Percentiles rank a stretch among this genome's conserved stretches.
These are phyloP conservation scores for Nakazawaea peltata DNA, from an alignment of 805 yeast species.

Conservation along the genomic window DNA sequence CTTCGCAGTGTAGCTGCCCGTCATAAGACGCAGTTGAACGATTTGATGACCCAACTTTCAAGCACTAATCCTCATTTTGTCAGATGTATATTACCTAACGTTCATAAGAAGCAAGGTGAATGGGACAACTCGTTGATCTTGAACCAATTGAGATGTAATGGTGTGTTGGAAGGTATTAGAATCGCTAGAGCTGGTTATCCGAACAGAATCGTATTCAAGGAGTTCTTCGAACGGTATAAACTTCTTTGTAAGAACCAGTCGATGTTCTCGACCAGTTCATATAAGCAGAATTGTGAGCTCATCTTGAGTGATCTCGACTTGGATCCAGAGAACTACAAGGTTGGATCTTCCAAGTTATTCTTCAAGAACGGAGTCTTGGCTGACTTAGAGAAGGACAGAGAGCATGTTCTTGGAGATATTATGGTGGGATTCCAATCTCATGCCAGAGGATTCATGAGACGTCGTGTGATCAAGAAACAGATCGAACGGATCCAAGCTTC, in stretches of 20 bases:
- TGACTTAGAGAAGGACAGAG: conserved; percentile 70
- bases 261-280: conserved; percentile 20
- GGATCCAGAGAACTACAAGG: conserved; percentile 49
- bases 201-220: conserved; percentile 77
- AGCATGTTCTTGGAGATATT: conserved; percentile 45
- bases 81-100: conserved; percentile 90
- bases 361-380: conserved; percentile 76
- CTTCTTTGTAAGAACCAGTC: conserved; percentile 44
- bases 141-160: conserved; percentile 90
- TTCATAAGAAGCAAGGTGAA: conserved; percentile 55
- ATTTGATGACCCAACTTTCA: conserved; percentile 63
- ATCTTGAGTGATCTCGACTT: conserved; percentile 57
- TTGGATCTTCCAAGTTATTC: conserved; percentile 67
- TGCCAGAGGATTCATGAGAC: conserved; percentile 54
- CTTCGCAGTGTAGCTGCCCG: conserved; percentile 79
- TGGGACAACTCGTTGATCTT: conserved; percentile 74
- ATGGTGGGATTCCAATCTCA: conserved; percentile 57
- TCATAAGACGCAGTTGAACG: conserved; percentile 76
- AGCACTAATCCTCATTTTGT: conserved; percentile 94
- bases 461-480: conserved; percentile 37
- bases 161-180: conserved; percentile 96
- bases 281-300: conserved; percentile 61
- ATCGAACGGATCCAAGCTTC: conserved; percentile 66
- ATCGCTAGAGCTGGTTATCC: conserved; percentile 98
- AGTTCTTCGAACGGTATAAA: conserved; percentile 68